Percentiles rank a stretch among this genome's conserved stretches.
phyloP scores from a whole-genome alignment of 495 filamentous ascomycete genomes.

The Chaetomium tenue region DNA sequence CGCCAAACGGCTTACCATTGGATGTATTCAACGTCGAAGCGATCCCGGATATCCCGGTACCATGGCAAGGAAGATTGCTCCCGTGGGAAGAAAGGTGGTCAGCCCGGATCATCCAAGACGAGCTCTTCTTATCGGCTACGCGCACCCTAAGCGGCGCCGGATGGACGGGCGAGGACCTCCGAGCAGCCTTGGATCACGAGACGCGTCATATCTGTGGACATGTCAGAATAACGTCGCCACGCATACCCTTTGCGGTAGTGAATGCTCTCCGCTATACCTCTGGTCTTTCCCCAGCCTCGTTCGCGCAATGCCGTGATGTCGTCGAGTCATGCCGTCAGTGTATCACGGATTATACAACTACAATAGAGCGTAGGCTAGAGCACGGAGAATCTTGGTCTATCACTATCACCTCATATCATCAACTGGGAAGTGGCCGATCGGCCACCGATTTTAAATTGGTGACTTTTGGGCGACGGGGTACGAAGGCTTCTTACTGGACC shows the following conservation, averaged over 20 bases:
- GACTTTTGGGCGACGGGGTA: neutral
- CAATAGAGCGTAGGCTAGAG: conserved; percentile 9
- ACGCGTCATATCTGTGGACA: neutral
- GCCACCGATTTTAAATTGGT: conserved; percentile 8
- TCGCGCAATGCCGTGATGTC: conserved; percentile 1
- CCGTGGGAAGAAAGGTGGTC: conserved; percentile 18
- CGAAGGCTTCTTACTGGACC: neutral
- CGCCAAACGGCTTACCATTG: conserved; percentile 22
- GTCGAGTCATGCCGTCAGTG: conserved; percentile 5
- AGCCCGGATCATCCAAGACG: conserved; percentile 19
- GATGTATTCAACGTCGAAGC: conserved; percentile 11
- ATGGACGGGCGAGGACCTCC: neutral
- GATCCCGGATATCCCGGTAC: neutral
- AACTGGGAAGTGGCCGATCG: conserved; percentile 13
- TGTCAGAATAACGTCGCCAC: neutral
- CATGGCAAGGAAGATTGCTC: conserved; percentile 5
- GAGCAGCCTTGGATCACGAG: neutral
- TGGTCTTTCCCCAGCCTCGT: neutral
- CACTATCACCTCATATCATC: conserved; percentile 14
- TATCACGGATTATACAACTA: conserved; percentile 14
- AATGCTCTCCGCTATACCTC: neutral
- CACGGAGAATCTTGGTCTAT: conserved; percentile 1
- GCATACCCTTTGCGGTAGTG: neutral
- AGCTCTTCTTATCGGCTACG: conserved; percentile 24
- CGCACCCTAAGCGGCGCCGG: conserved; percentile 13